phyloP scores from a whole-genome alignment of 225 moss, liverwort and hornwort genomes.

The Takakia lepidozioides region DNA sequence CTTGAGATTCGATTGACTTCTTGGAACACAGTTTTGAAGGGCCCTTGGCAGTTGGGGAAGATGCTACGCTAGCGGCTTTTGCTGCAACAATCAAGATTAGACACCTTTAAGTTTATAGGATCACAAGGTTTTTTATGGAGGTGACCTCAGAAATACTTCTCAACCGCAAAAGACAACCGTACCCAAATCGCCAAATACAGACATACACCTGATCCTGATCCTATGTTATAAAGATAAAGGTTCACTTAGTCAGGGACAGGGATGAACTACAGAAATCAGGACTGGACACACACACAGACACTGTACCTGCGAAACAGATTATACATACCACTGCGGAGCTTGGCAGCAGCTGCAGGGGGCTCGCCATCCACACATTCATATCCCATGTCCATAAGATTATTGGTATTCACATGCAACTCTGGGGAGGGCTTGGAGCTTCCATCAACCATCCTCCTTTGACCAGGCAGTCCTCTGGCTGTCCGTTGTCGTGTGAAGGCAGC shows the following conservation, averaged over 20 bases:
- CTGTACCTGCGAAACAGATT: not conserved
- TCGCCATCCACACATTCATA: constrained; percentile 90
- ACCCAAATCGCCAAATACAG: too few relatives aligned
- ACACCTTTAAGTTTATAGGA: too few relatives aligned
- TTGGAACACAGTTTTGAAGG: constrained; percentile 53
- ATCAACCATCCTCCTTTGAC: constrained; percentile 66
- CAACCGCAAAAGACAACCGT: too few relatives aligned
- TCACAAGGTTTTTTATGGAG: too few relatives aligned
- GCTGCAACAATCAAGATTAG: constrained; percentile 38
- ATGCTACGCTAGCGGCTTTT: constrained; percentile 95
- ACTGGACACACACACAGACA: not conserved
- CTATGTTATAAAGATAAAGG: not conserved
- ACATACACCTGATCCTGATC: too few relatives aligned
- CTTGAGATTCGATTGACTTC: constrained; percentile 84
- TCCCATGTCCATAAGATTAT: constrained; percentile 73
- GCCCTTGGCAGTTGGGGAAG: constrained; percentile 73
- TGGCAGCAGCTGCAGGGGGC: constrained; percentile 99
- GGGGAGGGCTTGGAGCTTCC: constrained; percentile 44
- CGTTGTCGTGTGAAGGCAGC: constrained; percentile 86
- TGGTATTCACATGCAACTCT: constrained; percentile 74
- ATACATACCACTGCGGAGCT: constrained; percentile 92
- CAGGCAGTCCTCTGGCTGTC: constrained; percentile 70
- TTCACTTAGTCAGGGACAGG: too few relatives aligned
- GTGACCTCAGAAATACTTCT: too few relatives aligned
- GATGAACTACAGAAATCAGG: not conserved